phyloP scores from a whole-genome alignment of 2,329 filamentous ascomycete species.

The Tolypocladium pustulatum region DNA sequence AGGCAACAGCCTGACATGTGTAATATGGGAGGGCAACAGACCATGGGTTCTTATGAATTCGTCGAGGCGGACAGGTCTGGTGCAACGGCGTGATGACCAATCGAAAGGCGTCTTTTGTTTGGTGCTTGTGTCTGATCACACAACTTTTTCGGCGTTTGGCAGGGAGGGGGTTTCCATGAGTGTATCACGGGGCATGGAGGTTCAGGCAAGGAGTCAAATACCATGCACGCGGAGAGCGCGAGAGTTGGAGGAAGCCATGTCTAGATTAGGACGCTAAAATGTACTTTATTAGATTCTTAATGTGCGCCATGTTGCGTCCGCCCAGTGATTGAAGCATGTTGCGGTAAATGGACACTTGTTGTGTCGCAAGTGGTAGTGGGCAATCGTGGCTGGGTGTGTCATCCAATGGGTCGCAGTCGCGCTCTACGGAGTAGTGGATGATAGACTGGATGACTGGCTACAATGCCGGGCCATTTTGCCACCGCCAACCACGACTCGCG shows the following conservation, averaged over 20 bases:
- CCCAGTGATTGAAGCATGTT: neutral
- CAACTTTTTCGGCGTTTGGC: conserved; percentile 14
- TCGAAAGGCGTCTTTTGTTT: conserved; percentile 2
- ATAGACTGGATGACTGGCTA: neutral
- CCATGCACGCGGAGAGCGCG: conserved; percentile 10
- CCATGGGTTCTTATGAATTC: neutral
- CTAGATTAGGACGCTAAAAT: conserved; percentile 21
- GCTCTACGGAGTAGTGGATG: neutral
- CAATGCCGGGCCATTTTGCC: neutral
- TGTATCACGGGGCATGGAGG: conserved; percentile 11
- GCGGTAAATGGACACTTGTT: neutral
- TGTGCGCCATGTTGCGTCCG: neutral
- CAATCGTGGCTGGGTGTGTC: neutral
- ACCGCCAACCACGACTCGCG: neutral
- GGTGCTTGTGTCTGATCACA: conserved; percentile 9
- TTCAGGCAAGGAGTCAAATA: conserved; percentile 13
- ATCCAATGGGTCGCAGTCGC: neutral
- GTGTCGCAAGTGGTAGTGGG: neutral
- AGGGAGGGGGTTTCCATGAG: conserved; percentile 7
- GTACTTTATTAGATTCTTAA: conserved; percentile 32
- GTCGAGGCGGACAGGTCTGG: neutral
- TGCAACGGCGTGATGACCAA: neutral
- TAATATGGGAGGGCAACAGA: neutral
- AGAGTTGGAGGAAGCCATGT: conserved; percentile 8
- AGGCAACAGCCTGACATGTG: conserved; percentile 2